Evolutionary conservation across 257 asterid species (phyloP), one percentile per base, ranked within the genome.

Genomic region (Jasminum sambac): DNA sequence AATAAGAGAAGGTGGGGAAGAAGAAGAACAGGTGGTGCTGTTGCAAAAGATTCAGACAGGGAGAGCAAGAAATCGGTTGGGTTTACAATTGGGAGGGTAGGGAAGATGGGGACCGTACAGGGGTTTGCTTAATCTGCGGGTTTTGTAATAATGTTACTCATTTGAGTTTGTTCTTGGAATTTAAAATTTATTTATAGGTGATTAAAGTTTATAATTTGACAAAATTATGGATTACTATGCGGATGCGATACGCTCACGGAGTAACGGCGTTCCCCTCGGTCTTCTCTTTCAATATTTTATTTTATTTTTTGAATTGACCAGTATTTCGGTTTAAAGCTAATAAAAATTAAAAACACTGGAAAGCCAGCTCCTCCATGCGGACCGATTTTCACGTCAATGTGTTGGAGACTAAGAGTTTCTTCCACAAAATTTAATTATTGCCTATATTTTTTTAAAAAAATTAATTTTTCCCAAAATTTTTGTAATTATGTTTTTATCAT

Each of bases 61-160:
- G 76, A 77, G 77, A 77, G 83, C 71, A 78, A 66, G 79, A 77
- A 72, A 76, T 77, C 66, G 61, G 83, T 66, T 38, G 71, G 59
- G 34, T 55, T 25, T 2, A 4, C 19, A 11, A 6, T 21, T n/a
- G 67, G 24, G 76, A 52, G 83, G 59, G 9, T 46, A 46, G 38
- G 79, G 43, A 70, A 41, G 74, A 71, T 62, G 43, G 79, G 64
- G 25, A 50, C 77, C 70, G 83, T 76, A 69, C 78, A 69, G 79
- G n/a, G 25, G 36, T 30, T 79, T 72, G 83, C 89, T 79, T 81
- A 79, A 69, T 72, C 60, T 36, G 44, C 13, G 84, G 74, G 79
- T 67, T 67, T 73, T 67, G 59, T 23, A 46, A 46, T 21, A 30
- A 30, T 30, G 36, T 14, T 46, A 13, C 1, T 44, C 16, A 46